Evolutionary conservation across 768 basidiomycete genomes (phyloP), one percentile per base, ranked within the genome.

Genomic region (Russula sp.): DNA sequence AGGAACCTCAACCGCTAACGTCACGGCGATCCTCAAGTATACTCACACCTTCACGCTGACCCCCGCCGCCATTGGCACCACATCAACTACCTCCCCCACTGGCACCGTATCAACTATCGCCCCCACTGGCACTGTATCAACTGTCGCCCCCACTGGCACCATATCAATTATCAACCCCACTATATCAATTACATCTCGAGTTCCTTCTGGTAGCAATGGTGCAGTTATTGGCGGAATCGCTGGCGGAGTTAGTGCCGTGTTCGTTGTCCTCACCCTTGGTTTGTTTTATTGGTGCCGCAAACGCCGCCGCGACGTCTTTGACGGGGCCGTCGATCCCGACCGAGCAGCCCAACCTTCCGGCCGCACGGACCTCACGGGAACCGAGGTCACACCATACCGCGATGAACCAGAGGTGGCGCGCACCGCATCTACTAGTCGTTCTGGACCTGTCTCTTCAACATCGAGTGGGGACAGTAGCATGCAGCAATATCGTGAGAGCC

Each of bases 241-340:
- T 35, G 74, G 71, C 31, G 74, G 73, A 3, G 64, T 59, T n/a
- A 50, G 39, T n/a, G 57, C 20, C 6, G 68, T 68, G 2, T 55
- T 74, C 45, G 40, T 70, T 35, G 44, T 69, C 44, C 65, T 75
- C 44, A 34, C 73, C 14, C 54, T 70, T 40, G 68, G 68, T 31
- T 58, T 74, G n/a, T 61, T 72, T 35, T 63, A 71, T 59, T 75
- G 73, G 69, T 70, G 71, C 48, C 70, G 70, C 20, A 68, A 72
- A 44, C 63, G 61, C 48, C 56, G 49, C n/a, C 65, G 70, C 34
- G 75, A 79, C 61, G 79, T 80, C 31, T 80, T 81, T 50, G 79
- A 81, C 61, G 79, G 80, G 55, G 73, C 80, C 73, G 81, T 80
- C 63, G 79, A 80, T 47, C 79, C 80, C 0, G 80, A 80, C 62